Base-by-base conservation (phyloP, 257 asterid species). In the Solanum peruvianum region DNA sequence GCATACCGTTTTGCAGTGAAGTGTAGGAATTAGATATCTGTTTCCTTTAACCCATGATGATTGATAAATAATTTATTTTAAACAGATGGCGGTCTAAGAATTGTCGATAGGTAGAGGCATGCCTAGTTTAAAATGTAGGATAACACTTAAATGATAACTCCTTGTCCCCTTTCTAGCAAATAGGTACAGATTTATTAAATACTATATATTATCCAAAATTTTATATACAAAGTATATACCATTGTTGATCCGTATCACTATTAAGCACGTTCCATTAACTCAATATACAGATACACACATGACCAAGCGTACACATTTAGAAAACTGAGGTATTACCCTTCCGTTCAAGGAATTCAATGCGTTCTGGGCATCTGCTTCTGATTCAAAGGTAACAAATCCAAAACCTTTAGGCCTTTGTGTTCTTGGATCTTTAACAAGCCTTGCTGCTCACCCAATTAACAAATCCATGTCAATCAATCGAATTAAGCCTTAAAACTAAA, bases 361-460 rank as follows among this genome's bases (percentile, higher is more conserved):
- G 75, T 91, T 93, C 58, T 85, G 93, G 11, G 95, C 98, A 86
- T 93, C 93, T 49, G 87, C 49, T 85, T 93, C 95, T 11, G 94
- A 88, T 11, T 82, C 93, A 90, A 94, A 95, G 89, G 86, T 90
- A 44, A 94, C 95, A 85, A 94, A 96, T 86, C 95, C 98, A 88
- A 94, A 96, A 78, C 98, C 98, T 87, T 94, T 94, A 16, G 91
- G 94, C 91, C 98, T 91, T 84, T 84, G 95, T 4, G 96, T 94
- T 71, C 56, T 88, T 33, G 94, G 92, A 85, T 94, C 99, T 71
- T 76, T 91, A 82, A 93, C 86, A 85, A 96, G 96, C 93, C 96
- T 93, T 27, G 91, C 97, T 93, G 92, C 88, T 70, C 35, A 81
- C 70, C 45, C 85, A 49, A 47, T 47, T 81, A 49, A 81, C 9